phyloP scores from a whole-genome alignment of 768 basidiomycete genomes.

The Macrolepiota dolichaula region DNA sequence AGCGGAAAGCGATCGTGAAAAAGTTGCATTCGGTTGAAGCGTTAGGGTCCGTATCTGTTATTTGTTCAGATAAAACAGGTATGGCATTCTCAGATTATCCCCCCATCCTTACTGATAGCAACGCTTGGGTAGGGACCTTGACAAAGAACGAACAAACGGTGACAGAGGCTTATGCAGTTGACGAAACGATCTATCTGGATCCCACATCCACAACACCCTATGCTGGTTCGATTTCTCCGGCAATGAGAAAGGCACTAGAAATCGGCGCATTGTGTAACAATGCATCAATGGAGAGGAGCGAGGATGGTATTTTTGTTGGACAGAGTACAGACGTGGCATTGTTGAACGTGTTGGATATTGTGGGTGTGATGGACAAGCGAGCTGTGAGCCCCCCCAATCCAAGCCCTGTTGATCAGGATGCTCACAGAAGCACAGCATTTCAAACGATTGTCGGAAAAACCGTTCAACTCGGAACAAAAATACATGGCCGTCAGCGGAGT shows the following conservation, averaged over 20 bases:
- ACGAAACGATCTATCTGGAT: conserved; percentile 72
- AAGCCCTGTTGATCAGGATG: neutral
- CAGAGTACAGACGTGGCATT: conserved; percentile 94
- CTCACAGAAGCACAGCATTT: conserved; percentile 48
- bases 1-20: conserved; percentile 94
- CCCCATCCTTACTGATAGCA: conserved; percentile 1
- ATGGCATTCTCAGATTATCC: conserved; percentile 16
- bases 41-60: conserved; percentile 92
- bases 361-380: conserved; percentile 69
- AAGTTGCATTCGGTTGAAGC: conserved; percentile 95
- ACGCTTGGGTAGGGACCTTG: conserved; percentile 62
- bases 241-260: conserved; percentile 71
- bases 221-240: conserved; percentile 47
- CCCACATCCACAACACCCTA: conserved; percentile 38
- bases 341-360: conserved; percentile 69
- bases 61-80: conserved; percentile 98
- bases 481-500: conserved; percentile 88
- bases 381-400: conserved; percentile 42
- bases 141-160: conserved; percentile 98
- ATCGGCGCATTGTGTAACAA: conserved; percentile 92
- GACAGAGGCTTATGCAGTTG: conserved; percentile 82
- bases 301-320: conserved; percentile 73
- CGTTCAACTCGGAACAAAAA: conserved; percentile 93
- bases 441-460: conserved; percentile 69
- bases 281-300: conserved; percentile 59